These are phyloP conservation scores for Citrus sp. DNA, from an alignment of 345 rosid genomes.

Conservation along the genomic window DNA sequence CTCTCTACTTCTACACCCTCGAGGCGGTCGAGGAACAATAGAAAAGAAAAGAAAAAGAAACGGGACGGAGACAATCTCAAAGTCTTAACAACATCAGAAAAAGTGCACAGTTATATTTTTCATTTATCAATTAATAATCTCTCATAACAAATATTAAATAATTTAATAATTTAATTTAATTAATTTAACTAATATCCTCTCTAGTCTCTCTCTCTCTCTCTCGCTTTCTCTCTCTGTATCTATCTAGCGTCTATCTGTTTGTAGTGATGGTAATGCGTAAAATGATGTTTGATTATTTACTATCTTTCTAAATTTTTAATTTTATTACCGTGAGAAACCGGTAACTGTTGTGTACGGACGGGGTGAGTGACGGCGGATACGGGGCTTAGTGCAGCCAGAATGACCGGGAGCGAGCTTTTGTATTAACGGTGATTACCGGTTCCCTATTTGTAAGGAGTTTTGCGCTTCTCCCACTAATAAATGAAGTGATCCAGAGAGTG, in stretches of 20 bases:
- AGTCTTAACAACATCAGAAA: slow-evolving; percentile 1
- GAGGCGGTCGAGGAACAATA: slow-evolving; percentile 30
- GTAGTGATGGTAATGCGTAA: background rate
- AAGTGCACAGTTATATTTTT: background rate
- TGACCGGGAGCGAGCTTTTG: slow-evolving; percentile 18
- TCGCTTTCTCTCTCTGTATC: background rate
- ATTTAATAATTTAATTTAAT: background rate
- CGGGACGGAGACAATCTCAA: slow-evolving; percentile 31
- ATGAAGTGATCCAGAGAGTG: background rate
- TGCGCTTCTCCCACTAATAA: slow-evolving; percentile 7
- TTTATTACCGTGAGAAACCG: slow-evolving; percentile 21
- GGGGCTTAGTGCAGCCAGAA: slow-evolving; percentile 10
- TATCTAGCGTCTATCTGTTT: background rate
- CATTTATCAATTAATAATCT: background rate
- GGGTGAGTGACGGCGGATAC: slow-evolving; percentile 20
- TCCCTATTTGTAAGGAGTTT: slow-evolving; percentile 24
- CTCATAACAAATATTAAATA: background rate
- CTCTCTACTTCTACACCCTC: slow-evolving; percentile 20
- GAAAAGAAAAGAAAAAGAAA: slow-evolving; percentile 20
- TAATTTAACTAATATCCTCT: background rate
- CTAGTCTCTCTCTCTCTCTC: background rate
- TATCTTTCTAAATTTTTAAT: background rate
- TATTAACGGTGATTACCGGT: slow-evolving; percentile 29
- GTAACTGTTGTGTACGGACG: slow-evolving; percentile 15
- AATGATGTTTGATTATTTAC: background rate